These are phyloP conservation scores for Cubamyces sp. DNA, from an alignment of 768 basidiomycete genomes.

Conservation along the genomic window DNA sequence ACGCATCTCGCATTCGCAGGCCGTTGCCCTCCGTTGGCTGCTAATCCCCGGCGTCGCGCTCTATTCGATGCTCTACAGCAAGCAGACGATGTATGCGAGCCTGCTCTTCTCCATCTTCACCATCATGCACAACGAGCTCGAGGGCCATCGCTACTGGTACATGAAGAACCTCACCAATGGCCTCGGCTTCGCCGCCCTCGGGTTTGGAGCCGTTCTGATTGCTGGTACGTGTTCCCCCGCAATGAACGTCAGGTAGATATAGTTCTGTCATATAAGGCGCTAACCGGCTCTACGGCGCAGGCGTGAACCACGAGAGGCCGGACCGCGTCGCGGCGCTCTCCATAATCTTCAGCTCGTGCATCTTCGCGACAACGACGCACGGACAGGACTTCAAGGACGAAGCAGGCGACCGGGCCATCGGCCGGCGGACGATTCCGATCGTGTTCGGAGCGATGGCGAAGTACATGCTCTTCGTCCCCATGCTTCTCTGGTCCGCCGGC, in stretches of 20 bases:
- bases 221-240: conserved; percentile 7
- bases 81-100: conserved; percentile 20
- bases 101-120: conserved; percentile 21
- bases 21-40: conserved; percentile 28
- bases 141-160: conserved; percentile 24
- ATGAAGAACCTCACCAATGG: conserved; percentile 25
- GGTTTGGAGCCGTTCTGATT: conserved; percentile 32
- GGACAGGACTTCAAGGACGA: conserved; percentile 29
- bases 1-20: conserved; percentile 23
- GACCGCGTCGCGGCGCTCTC: conserved; percentile 26
- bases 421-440: conserved; percentile 21
- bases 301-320: conserved; percentile 23
- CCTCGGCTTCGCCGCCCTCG: conserved; percentile 25
- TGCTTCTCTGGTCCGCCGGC: conserved; percentile 31
- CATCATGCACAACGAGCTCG: conserved; percentile 30
- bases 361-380: conserved; percentile 43
- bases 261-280: neutral
- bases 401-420: conserved; percentile 19
- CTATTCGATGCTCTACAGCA: conserved; percentile 16
- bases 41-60: conserved; percentile 26
- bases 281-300: neutral
- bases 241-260: neutral
- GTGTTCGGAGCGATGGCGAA: conserved; percentile 26
- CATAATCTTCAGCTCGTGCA: conserved; percentile 33
- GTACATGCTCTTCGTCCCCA: conserved; percentile 24